Evolutionary conservation across 2,329 filamentous ascomycete species (phyloP).

Genomic region (Colletotrichum spaethianum): DNA sequence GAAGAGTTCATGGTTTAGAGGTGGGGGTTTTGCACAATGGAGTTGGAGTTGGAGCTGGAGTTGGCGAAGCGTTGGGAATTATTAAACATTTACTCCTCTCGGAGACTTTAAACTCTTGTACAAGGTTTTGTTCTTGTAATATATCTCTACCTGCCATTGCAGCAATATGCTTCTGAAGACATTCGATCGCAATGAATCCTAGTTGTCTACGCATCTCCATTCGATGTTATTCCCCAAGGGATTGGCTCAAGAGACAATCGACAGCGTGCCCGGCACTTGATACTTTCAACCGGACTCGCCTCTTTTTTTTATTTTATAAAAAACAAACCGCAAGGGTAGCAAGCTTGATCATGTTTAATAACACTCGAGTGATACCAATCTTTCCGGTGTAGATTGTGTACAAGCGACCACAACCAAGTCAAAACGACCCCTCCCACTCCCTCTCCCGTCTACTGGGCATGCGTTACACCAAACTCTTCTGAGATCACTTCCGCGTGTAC

Average conservation of each 20-base stretch:
- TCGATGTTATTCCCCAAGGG: no score
- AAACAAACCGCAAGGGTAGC: no score
- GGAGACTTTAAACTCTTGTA: neutral
- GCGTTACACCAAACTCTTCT: neutral
- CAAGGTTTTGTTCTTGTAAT: neutral
- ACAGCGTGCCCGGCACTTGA: neutral
- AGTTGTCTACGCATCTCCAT: neutral
- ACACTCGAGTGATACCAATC: neutral
- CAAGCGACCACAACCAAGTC: neutral
- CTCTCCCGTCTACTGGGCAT: neutral
- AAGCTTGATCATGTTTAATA: no score
- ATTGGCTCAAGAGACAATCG: neutral
- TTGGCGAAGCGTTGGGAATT: slow-evolving; percentile 16
- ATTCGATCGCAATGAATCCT: no score
- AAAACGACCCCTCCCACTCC: neutral
- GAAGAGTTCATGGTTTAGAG: slow-evolving; percentile 77
- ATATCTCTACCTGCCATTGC: neutral
- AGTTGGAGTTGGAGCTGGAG: neutral
- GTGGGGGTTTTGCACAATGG: neutral
- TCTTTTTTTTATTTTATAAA: no score
- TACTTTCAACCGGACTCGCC: neutral
- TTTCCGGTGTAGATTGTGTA: no score
- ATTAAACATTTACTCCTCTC: slow-evolving; percentile 15
- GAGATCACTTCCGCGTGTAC: no score
- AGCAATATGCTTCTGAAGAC: neutral